Conservation (phyloP, 768 basidiomycete species). For the Podaxis sp. region DNA sequence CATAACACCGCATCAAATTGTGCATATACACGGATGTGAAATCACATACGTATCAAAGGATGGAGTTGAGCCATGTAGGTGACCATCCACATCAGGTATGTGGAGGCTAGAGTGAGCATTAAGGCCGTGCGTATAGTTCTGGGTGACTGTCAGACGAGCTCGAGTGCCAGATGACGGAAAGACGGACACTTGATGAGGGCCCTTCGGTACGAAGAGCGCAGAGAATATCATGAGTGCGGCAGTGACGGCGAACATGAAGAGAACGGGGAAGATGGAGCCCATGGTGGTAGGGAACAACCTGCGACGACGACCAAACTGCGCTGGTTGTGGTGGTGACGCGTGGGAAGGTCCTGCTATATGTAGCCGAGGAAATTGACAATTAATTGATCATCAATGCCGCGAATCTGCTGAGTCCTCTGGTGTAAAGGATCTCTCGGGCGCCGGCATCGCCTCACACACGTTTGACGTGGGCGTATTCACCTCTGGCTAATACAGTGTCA, state of each 20-base stretch:
- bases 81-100: constrained; percentile 96
- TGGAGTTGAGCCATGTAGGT: constrained; percentile 96
- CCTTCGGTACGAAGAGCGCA: constrained; percentile 78
- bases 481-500: too few relatives aligned
- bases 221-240: constrained; percentile 61
- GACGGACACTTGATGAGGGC: constrained; percentile 86
- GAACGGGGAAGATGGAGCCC: constrained; percentile 69
- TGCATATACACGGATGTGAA: constrained; percentile 1
- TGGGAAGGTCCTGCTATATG: neutral
- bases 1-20: neutral
- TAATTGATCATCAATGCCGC: too few relatives aligned
- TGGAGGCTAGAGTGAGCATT: constrained; percentile 75
- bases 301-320: neutral
- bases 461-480: too few relatives aligned
- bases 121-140: constrained; percentile 84
- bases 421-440: too few relatives aligned
- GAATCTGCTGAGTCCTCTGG: too few relatives aligned
- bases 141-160: constrained; percentile 3
- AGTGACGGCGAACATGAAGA: constrained; percentile 66
- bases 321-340: neutral
- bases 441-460: too few relatives aligned
- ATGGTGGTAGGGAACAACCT: constrained; percentile 36
- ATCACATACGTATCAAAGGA: constrained; percentile 75
- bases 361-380: too few relatives aligned
- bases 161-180: neutral